A percentile compares a stretch with the other conserved stretches of the same genome.
Evolutionary conservation across 306 rosid species (phyloP).

Genomic region (Luffa aegyptiaca): DNA sequence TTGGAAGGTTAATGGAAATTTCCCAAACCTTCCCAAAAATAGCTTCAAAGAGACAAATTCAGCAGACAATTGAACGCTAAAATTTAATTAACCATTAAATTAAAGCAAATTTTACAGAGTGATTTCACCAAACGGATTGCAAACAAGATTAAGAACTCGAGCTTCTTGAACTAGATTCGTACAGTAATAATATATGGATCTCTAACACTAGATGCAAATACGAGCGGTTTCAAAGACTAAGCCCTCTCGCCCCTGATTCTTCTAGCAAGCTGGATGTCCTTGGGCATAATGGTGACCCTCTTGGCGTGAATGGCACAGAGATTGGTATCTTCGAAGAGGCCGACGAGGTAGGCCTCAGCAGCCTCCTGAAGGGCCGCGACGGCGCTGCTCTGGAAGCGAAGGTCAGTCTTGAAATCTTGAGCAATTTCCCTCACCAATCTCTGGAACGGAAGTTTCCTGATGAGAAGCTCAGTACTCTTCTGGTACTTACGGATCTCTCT

Average conservation of each 20-base stretch:
- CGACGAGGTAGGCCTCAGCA: slow-evolving; percentile 1
- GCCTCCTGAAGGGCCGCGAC: slow-evolving; percentile 4
- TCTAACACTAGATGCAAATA: neutral
- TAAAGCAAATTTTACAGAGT: neutral
- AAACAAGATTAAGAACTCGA: neutral
- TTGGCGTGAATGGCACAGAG: slow-evolving; percentile 4
- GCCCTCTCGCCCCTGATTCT: slow-evolving; percentile 10
- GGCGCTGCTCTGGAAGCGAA: slow-evolving; percentile 6
- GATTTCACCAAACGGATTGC: neutral
- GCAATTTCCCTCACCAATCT: slow-evolving; percentile 7
- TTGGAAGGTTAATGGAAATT: too few species aligned
- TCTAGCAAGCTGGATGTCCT: slow-evolving; percentile 5
- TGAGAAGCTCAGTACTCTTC: neutral
- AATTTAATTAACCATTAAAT: neutral
- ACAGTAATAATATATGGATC: neutral
- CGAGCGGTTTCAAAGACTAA: neutral
- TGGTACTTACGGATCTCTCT: neutral
- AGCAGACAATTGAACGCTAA: neutral
- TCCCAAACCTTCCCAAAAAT: too few species aligned
- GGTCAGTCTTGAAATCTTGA: slow-evolving; percentile 8
- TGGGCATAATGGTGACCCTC: slow-evolving; percentile 4
- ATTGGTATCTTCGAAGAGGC: slow-evolving; percentile 4
- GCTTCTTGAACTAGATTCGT: neutral
- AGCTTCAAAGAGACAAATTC: neutral
- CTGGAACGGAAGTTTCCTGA: neutral